Evolutionary conservation across 768 basidiomycete genomes (phyloP), one percentile per base, ranked within the genome.

Genomic region (Leucosporidium yakuticum): DNA sequence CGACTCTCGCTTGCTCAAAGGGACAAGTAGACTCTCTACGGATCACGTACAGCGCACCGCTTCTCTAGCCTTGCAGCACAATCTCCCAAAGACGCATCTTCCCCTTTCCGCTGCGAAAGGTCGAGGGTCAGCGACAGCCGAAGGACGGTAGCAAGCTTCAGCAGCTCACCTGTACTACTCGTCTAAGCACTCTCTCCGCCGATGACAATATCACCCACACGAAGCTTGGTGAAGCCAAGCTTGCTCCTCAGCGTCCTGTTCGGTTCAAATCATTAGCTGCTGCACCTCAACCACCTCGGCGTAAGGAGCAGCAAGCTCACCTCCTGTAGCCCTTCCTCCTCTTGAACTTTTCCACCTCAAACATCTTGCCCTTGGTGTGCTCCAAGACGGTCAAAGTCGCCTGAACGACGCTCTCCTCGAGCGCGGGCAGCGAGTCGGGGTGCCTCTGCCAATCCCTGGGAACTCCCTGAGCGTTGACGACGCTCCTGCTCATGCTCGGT

Each of bases 271-370:
- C 39, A 15, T 44, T 44, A 44, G 39, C 39, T 44, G 39, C 39
- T 44, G 39, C 39, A 44, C 39, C 8, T 44, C 39, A 15, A 8
- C 39, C 8, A 44, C 11, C 39, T 44, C 39, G 14, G 14, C 3
- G 14, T 15, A 7, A 44, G 17, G 39, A 44, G 3, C 39, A 44
- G 39, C 39, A 44, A 44, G 14, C 39, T 15, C 39, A 44, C 39
- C 39, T 90, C 80, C 89, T 86, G 81, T 98, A 98, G 15, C 95
- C 93, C 83, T 98, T 97, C 86, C 96, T 87, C 80, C 93, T 82
- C 83, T 98, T 99, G 83, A 94, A 95, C 83, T 97, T 96, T 81
- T 94, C 85, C 63, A 90, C 89, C 74, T 82, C 84, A 80, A 95
- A 89, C 89, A 98, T 88, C 62, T 84, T 84, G 12, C 91, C 90